Evolutionary conservation across 1,284 basidiomycete species (phyloP).

Genomic region (Leccinum insigne): DNA sequence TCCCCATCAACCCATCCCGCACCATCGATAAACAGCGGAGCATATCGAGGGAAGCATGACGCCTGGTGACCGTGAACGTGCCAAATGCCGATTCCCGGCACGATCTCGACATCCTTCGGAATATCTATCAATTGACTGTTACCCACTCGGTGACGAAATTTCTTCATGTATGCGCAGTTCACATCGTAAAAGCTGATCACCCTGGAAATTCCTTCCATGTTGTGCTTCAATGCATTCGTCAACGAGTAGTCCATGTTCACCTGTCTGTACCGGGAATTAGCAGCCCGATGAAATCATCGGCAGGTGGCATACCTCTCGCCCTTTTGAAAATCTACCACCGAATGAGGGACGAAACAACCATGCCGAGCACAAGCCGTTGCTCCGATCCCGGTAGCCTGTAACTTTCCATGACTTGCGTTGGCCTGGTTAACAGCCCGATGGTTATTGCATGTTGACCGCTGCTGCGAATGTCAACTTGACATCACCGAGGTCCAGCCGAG

Average conservation of each 20-base stretch:
- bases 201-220: not conserved
- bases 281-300: not conserved
- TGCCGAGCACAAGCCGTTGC: constrained; percentile 20
- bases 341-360: constrained; percentile 20
- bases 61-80: constrained; percentile 13
- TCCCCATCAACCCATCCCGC: not conserved
- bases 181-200: constrained; percentile 13
- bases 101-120: not conserved
- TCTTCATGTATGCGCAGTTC: constrained; percentile 13
- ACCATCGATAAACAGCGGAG: not conserved
- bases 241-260: constrained; percentile 25
- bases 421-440: constrained; percentile 11
- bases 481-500: not conserved
- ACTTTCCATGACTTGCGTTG: not conserved
- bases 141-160: not conserved
- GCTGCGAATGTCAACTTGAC: not conserved
- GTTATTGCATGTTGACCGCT: constrained; percentile 9
- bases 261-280: constrained; percentile 10
- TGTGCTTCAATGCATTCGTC: constrained; percentile 9
- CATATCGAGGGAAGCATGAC: constrained; percentile 7
- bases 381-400: constrained; percentile 18
- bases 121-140: not conserved
- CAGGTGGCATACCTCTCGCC: not conserved
- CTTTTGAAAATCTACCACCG: constrained; percentile 7
- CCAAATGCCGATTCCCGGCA: constrained; percentile 12